Percentiles rank a stretch among this genome's conserved stretches.
These are phyloP conservation scores for Leccinum uliginosum DNA, from an alignment of 768 basidiomycete species.

Conservation along the genomic window DNA sequence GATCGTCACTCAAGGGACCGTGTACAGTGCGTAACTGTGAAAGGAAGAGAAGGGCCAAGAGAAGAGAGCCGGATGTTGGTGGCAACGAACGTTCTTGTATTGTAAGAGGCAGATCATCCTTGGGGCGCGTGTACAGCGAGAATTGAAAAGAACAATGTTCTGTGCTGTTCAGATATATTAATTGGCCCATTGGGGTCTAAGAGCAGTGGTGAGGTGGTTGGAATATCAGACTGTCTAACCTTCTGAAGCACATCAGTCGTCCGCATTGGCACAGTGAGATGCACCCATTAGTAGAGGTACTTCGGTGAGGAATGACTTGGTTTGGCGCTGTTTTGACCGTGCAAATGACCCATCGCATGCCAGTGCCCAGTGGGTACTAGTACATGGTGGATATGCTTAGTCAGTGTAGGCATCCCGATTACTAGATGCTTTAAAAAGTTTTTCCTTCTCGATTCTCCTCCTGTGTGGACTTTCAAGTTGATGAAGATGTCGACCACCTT, in stretches of 20 bases:
- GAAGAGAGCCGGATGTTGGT: neutral
- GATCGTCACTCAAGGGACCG: conserved; percentile 9
- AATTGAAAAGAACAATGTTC: neutral
- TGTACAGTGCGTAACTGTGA: neutral
- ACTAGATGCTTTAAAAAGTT: no score
- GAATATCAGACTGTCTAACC: neutral
- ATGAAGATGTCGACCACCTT: no score
- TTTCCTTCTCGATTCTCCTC: no score
- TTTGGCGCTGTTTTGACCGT: neutral
- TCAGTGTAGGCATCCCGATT: no score
- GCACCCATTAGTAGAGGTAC: no score
- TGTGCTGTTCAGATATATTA: neutral
- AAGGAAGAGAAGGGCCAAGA: neutral
- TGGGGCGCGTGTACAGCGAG: neutral
- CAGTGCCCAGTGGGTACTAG: no score
- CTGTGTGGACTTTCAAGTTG: no score
- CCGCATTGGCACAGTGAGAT: no score
- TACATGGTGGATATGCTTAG: no score
- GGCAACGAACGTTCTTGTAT: neutral
- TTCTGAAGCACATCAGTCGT: neutral
- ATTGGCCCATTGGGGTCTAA: neutral
- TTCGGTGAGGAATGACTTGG: neutral
- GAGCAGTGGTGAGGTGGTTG: neutral
- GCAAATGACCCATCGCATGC: no score
- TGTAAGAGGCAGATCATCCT: neutral